phyloP scores from a whole-genome alignment of 495 filamentous ascomycete genomes.

The Annulohypoxylon bovei region DNA sequence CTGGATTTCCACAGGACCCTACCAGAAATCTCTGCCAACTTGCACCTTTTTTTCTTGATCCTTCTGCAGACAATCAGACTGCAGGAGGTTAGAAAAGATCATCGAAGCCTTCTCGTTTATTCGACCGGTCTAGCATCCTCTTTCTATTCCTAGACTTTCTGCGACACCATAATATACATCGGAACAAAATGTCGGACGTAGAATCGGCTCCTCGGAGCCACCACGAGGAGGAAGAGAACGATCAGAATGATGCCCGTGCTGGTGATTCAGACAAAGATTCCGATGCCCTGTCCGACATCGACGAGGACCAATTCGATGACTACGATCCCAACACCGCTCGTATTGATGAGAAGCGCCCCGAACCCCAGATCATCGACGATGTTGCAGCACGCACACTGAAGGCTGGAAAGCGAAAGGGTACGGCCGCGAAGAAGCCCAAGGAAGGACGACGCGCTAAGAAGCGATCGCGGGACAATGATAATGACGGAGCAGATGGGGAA shows the following conservation, averaged over 20 bases:
- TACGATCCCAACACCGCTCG: conserved; percentile 83
- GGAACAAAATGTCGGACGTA: conserved; percentile 55
- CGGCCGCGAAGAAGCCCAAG: conserved; percentile 73
- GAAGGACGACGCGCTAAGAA: conserved; percentile 83
- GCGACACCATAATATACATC: neutral
- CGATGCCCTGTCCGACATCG: conserved; percentile 88
- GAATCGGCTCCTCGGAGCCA: conserved; percentile 45
- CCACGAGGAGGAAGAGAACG: conserved; percentile 50
- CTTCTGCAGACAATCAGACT: conserved; percentile 11
- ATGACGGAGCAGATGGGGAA: conserved; percentile 66
- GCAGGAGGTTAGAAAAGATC: neutral
- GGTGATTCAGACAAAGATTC: conserved; percentile 79
- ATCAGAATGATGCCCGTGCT: conserved; percentile 49
- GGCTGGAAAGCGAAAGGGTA: conserved; percentile 81
- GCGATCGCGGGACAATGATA: conserved; percentile 63
- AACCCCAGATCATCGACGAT: conserved; percentile 77
- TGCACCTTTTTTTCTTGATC: neutral
- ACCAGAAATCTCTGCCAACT: neutral
- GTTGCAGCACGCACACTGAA: conserved; percentile 78
- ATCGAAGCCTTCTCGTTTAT: neutral
- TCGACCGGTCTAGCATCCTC: neutral
- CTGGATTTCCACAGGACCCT: neutral
- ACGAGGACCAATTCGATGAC: conserved; percentile 91
- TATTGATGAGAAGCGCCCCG: conserved; percentile 80
- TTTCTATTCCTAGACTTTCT: neutral